phyloP scores from a whole-genome alignment of 2,329 filamentous ascomycete genomes.

The Alternaria ethzedia region DNA sequence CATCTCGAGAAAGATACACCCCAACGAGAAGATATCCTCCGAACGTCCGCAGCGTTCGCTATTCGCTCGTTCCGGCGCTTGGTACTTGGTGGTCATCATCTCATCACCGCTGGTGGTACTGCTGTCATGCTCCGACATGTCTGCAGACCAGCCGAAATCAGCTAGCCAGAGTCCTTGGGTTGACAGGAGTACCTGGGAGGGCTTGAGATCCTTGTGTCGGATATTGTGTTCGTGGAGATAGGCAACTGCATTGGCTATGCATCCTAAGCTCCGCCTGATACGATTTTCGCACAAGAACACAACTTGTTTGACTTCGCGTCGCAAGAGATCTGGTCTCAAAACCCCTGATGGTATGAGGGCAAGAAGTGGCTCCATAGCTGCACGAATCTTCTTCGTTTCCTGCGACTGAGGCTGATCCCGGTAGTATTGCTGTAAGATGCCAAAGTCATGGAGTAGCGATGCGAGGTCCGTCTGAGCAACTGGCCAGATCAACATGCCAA shows the following conservation, averaged over 20 bases:
- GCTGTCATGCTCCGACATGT: neutral
- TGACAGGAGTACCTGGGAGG: conserved; percentile 18
- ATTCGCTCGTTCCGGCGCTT: conserved; percentile 1
- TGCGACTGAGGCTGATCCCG: too few species aligned
- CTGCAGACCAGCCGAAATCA: conserved; percentile 1
- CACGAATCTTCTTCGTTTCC: neutral
- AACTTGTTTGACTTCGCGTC: too few species aligned
- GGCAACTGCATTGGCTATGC: conserved; percentile 13
- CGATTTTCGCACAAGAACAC: neutral
- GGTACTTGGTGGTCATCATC: neutral
- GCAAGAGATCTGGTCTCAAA: too few species aligned
- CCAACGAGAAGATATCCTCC: too few species aligned
- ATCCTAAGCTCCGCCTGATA: neutral
- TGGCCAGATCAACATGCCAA: conserved; percentile 29
- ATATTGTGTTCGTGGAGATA: conserved; percentile 18
- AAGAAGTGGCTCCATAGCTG: neutral
- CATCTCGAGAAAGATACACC: too few species aligned
- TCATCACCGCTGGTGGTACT: too few species aligned
- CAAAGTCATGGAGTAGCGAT: neutral
- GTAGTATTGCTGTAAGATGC: too few species aligned
- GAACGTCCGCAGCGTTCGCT: neutral
- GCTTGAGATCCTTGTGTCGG: conserved; percentile 25
- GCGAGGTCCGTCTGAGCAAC: conserved; percentile 29
- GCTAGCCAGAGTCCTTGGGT: conserved; percentile 2
- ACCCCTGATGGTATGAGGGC: too few species aligned